These are phyloP conservation scores for Salvia rosmarinus DNA, from an alignment of 257 asterid species.

Conservation along the genomic window DNA sequence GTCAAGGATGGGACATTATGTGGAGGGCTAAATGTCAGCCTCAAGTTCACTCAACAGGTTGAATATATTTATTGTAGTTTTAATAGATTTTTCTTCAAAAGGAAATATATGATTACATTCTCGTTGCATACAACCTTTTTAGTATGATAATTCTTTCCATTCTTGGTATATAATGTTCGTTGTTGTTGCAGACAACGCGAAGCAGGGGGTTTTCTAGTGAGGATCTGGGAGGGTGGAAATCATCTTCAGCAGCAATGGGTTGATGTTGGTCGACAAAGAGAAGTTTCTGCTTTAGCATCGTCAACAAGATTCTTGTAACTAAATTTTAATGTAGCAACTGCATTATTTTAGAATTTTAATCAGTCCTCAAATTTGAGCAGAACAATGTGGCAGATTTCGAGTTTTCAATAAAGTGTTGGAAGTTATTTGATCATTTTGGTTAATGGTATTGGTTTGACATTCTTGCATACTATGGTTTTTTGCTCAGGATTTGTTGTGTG, in stretches of 20 bases:
- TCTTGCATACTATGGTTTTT: not conserved
- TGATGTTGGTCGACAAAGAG: slow-evolving; percentile 26
- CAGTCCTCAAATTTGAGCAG: slow-evolving; percentile 10
- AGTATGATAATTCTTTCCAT: not conserved
- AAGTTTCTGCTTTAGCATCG: slow-evolving; percentile 25
- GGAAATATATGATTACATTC: too few relatives aligned
- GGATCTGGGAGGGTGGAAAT: slow-evolving; percentile 51
- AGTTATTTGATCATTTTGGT: not conserved
- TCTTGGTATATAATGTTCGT: not conserved
- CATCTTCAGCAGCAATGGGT: slow-evolving; percentile 39
- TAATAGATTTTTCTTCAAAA: too few relatives aligned
- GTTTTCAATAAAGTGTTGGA: slow-evolving; percentile 15
- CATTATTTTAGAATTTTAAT: slow-evolving; percentile 3
- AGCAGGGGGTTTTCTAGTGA: slow-evolving; percentile 35
- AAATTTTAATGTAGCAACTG: slow-evolving; percentile 5
- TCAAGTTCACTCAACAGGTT: slow-evolving; percentile 58
- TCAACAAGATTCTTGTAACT: slow-evolving; percentile 5
- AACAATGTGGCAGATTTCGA: slow-evolving; percentile 14
- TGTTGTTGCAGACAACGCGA: slow-evolving; percentile 34
- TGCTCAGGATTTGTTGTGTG: not conserved
- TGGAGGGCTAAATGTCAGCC: slow-evolving; percentile 73
- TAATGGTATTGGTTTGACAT: not conserved
- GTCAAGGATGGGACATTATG: slow-evolving; percentile 57
- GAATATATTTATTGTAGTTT: not conserved
- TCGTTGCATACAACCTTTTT: too few relatives aligned